These are phyloP conservation scores for Toxicodendron radicans DNA, from an alignment of 345 rosid species.

Conservation along the genomic window DNA sequence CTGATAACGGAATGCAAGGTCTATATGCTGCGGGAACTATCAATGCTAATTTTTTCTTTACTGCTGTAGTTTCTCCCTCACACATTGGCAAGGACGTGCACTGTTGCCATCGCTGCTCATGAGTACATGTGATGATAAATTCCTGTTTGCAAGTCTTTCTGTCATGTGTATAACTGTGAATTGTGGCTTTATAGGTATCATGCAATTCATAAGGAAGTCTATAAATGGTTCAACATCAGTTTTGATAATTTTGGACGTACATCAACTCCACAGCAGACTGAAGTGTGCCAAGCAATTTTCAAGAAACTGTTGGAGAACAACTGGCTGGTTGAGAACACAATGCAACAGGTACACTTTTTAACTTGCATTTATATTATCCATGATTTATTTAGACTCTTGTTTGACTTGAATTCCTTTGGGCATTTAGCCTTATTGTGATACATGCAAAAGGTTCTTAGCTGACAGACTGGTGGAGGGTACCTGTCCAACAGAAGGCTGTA, in stretches of 20 bases:
- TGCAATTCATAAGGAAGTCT: constrained; percentile 83
- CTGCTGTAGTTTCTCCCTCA: no score
- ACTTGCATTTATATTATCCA: constrained; percentile 1
- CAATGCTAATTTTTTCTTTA: no score
- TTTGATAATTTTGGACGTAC: constrained; percentile 98
- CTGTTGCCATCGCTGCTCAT: no score
- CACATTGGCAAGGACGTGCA: no score
- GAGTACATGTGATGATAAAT: not conserved
- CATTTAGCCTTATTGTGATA: constrained; percentile 80
- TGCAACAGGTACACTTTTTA: constrained; percentile 66
- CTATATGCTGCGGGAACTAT: not conserved
- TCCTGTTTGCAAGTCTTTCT: not conserved
- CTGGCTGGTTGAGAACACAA: constrained; percentile 79
- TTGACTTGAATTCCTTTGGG: constrained; percentile 16
- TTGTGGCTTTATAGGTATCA: constrained; percentile 53
- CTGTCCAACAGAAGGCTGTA: constrained; percentile 76
- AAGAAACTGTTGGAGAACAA: constrained; percentile 74
- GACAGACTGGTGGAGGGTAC: constrained; percentile 93
- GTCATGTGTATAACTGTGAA: not conserved
- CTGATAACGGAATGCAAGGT: no score
- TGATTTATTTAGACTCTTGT: constrained; percentile 11
- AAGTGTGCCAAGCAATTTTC: constrained; percentile 88
- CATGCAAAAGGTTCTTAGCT: constrained; percentile 79
- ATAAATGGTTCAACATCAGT: constrained; percentile 90
- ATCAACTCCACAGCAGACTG: constrained; percentile 81